A percentile compares a stretch with the other conserved stretches of the same genome.
phyloP scores from a whole-genome alignment of 495 filamentous ascomycete genomes.

The Penicillium egyptiacum region DNA sequence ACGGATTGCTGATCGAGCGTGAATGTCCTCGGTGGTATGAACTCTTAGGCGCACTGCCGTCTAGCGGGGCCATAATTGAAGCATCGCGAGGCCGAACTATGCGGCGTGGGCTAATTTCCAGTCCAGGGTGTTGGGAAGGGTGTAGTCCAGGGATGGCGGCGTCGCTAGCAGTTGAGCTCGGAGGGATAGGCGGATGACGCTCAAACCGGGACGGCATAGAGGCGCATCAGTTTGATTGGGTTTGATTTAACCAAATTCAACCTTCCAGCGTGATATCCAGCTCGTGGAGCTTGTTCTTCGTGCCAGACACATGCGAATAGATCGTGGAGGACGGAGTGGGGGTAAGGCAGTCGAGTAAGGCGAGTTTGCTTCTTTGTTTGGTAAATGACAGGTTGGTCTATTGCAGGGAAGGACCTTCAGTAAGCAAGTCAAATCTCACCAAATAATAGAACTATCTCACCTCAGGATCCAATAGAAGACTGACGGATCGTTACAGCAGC shows the following conservation, averaged over 20 bases:
- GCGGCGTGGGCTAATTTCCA: constrained; percentile 22
- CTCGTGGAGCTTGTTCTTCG: constrained; percentile 17
- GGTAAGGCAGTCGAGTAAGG: constrained; percentile 13
- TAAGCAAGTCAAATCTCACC: neutral
- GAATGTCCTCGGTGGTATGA: constrained; percentile 50
- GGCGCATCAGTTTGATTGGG: constrained; percentile 31
- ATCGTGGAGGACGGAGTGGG: constrained; percentile 17
- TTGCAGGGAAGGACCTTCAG: neutral
- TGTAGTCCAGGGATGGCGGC: constrained; percentile 21
- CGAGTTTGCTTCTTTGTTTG: constrained; percentile 11
- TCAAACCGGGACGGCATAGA: constrained; percentile 43
- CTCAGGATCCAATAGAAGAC: neutral
- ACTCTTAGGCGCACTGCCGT: constrained; percentile 19
- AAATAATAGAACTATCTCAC: constrained; percentile 1
- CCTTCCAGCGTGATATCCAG: constrained; percentile 4
- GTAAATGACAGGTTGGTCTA: neutral
- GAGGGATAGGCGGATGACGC: constrained; percentile 37
- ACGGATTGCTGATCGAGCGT: constrained; percentile 76
- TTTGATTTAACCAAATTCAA: constrained; percentile 2
- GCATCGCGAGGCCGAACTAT: constrained; percentile 35
- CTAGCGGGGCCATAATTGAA: constrained; percentile 27
- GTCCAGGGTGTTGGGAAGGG: constrained; percentile 16
- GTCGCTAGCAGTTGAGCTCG: constrained; percentile 26
- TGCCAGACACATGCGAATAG: constrained; percentile 20
- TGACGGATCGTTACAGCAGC: constrained; percentile 15